phyloP scores from a whole-genome alignment of 495 filamentous ascomycete species.

The Annulohypoxylon stygium region DNA sequence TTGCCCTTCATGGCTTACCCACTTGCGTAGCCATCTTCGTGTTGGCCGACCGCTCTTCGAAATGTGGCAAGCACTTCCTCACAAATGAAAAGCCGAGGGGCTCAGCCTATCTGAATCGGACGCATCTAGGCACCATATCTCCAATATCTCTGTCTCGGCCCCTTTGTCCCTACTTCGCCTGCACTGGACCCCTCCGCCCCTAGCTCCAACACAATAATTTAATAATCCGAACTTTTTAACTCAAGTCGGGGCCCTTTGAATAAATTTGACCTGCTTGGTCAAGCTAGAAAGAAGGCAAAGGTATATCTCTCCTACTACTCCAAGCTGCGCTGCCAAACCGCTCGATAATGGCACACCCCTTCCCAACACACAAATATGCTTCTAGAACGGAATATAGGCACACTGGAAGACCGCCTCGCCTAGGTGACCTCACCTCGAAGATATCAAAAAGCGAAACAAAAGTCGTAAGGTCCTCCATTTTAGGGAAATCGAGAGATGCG shows the following conservation, averaged over 20 bases:
- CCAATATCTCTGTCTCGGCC: constrained; percentile 14
- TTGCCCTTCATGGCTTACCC: constrained; percentile 27
- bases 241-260: constrained; percentile 30
- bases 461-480: constrained; percentile 34
- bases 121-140: constrained; percentile 13
- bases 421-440: constrained; percentile 16
- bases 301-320: constrained; percentile 46
- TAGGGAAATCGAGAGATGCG: constrained; percentile 37
- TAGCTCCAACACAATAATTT: constrained; percentile 34
- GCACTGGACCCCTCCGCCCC: constrained; percentile 14
- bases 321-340: constrained; percentile 45
- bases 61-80: constrained; percentile 28
- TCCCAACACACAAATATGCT: constrained; percentile 42
- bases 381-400: constrained; percentile 41
- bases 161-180: constrained; percentile 2
- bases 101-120: constrained; percentile 31
- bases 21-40: constrained; percentile 13
- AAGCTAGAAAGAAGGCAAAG: constrained; percentile 46
- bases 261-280: constrained; percentile 32
- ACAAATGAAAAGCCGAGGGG: constrained; percentile 46
- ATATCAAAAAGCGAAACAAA: constrained; percentile 43
- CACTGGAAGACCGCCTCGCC: constrained; percentile 31
- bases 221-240: constrained; percentile 26
- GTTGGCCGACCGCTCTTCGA: constrained; percentile 7
- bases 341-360: constrained; percentile 31